Base-by-base conservation (phyloP, 345 rosid species). In the Barbarea vulgaris region DNA sequence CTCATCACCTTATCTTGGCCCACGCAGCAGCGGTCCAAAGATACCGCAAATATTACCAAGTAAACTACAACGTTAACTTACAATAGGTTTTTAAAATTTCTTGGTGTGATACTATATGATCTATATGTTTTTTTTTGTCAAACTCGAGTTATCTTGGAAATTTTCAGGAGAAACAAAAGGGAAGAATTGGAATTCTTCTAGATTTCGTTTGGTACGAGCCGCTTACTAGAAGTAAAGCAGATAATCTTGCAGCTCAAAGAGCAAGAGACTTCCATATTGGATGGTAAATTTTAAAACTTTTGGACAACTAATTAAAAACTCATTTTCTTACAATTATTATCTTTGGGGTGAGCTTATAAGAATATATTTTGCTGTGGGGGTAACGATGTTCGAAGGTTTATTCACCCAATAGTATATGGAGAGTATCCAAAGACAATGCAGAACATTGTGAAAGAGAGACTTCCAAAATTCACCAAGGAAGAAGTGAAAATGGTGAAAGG, bases 121-220 rank as follows among this genome's bases (percentile, higher is more conserved):
- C 7, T 50, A 7, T 19, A 13, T 56, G 27, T 22, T 19, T 55
- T 11, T n/a, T 41, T 64, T 54, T 74, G 55, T 33, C 17, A 12
- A 8, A 27, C 60, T 18, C 0, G 9, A n/a, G 9, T 12, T 34
- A 6, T 44, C 3, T 6, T 22, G 27, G 24, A 3, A 12, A 27
- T 25, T 42, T 62, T 55, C 77, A 95, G 97, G 81, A 72, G 74
- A 86, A 78, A 61, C 97, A 92, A 69, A 92, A 87, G 87, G 97
- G 97, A 70, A 87, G 84, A 75, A 92, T 95, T 10, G 97, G 97
- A 21, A 95, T 89, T 73, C 86, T 95, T 47, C 67, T 92, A 79
- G 97, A 95, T 76, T 92, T 92, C 27, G 97, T 95, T 50, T 95
- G 97, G 96, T 95, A 92, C 8, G 99, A 95, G 65, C 99, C 99